Base-by-base conservation (phyloP, 2,329 filamentous ascomycete genomes). In the Venturiaceae sp. region DNA sequence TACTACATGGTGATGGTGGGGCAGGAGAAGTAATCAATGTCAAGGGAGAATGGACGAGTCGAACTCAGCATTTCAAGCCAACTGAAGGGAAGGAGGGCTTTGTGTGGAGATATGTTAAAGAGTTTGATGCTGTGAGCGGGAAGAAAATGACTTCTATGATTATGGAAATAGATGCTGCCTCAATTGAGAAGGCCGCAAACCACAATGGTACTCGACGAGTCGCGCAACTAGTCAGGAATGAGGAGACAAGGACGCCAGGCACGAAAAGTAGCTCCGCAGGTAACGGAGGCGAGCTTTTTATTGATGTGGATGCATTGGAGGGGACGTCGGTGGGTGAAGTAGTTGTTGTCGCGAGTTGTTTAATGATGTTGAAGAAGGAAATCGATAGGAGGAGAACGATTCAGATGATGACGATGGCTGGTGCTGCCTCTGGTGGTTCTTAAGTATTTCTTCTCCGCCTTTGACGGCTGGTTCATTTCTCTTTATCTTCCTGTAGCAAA, bases 331-430 rank as follows among this genome's bases (percentile, higher is more conserved):
- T 80, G 60, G 71, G 71, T 14, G 74, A 81, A 64, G 71, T 75
- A n/a, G 61, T 85, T 21, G 73, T 80, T 9, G 74, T 85, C 19
- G 76, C 78, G 46, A 84, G 80, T 16, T 83, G 78, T 60, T 63
- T 86, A 58, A 68, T 78, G 16, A 84, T 87, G 83, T 67, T 86
- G 63, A 86, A 86, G 77, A 82, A 80, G 69, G 84, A 86, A 74
- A 72, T 84, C 54, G 83, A 86, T 67, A 72, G 83, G 44, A 72
- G 81, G 62, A 73, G 81, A 60, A 66, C 74, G 60, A 68, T 79
- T 54, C 81, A 85, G 72, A 68, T 76, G 47, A 74, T 76, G 59
- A 69, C 75, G 3, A 74, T 82, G 64, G 44, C 61, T 60, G 47
- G 46, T 41, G 59, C 54, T 28, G 58, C 30, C 19, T 21, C 39